Conservation (phyloP, 129 eudicot genomes). For the Flaveria robusta region DNA sequence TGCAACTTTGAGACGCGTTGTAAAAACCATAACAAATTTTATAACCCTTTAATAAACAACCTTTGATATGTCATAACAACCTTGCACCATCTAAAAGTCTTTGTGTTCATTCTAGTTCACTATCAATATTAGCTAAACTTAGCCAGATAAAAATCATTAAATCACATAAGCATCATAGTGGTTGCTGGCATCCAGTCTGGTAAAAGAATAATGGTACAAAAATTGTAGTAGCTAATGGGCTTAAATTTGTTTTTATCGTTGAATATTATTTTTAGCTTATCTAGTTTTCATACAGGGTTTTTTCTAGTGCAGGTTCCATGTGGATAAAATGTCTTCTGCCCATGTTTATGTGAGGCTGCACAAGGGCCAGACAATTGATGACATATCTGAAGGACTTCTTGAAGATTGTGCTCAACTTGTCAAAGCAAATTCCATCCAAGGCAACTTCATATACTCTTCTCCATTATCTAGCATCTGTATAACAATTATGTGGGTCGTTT, state of each 20-base stretch:
- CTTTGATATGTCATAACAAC: neutral
- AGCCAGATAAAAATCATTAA: no score
- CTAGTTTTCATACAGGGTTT: conserved; percentile 45
- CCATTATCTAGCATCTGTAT: conserved; percentile 5
- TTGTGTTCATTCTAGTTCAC: no score
- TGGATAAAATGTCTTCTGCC: conserved; percentile 99
- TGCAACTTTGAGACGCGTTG: neutral
- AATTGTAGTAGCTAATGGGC: neutral
- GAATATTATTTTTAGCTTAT: conserved; percentile 32
- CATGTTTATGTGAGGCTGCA: conserved; percentile 91
- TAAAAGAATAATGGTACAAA: neutral
- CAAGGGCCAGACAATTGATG: conserved; percentile 88
- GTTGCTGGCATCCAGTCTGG: neutral
- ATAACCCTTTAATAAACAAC: no score
- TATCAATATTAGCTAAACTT: no score
- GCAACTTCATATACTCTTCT: conserved; percentile 35
- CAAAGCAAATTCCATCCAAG: conserved; percentile 99
- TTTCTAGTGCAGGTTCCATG: conserved; percentile 82
- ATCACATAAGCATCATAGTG: neutral
- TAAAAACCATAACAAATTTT: neutral
- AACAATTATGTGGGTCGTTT: neutral
- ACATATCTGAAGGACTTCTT: conserved; percentile 83
- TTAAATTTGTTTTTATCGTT: neutral
- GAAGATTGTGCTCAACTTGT: conserved; percentile 98
- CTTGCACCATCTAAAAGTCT: no score